Evolutionary conservation across 2,329 filamentous ascomycete genomes (phyloP).

Genomic region (Clarireedia hainanense): DNA sequence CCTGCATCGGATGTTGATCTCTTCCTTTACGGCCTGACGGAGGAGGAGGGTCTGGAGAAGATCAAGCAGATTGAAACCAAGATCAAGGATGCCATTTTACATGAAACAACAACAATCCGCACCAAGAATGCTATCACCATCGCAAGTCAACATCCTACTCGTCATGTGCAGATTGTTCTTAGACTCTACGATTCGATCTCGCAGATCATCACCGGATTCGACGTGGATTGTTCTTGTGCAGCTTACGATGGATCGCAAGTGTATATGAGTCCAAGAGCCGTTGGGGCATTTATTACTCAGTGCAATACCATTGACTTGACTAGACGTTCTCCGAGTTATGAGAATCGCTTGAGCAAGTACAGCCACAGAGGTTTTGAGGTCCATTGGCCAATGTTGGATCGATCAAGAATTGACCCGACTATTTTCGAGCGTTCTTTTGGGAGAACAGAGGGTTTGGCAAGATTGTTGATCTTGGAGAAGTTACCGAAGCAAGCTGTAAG

Average conservation of each 20-base stretch:
- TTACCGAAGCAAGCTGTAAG: slow-evolving; percentile 51
- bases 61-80: slow-evolving; percentile 72
- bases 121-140: slow-evolving; percentile 87
- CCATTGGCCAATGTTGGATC: slow-evolving; percentile 68
- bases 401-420: slow-evolving; percentile 71
- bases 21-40: slow-evolving; percentile 72
- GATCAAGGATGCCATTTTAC: slow-evolving; percentile 69
- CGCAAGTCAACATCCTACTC: slow-evolving; percentile 72
- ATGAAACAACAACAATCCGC: slow-evolving; percentile 76
- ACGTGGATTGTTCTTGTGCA: slow-evolving; percentile 76
- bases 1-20: slow-evolving; percentile 83
- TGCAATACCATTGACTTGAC: slow-evolving; percentile 73
- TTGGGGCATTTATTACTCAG: slow-evolving; percentile 75
- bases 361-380: slow-evolving; percentile 79
- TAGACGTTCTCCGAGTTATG: slow-evolving; percentile 76
- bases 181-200: slow-evolving; percentile 77
- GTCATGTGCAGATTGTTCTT: slow-evolving; percentile 77
- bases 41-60: slow-evolving; percentile 72
- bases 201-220: slow-evolving; percentile 81
- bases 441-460: slow-evolving; percentile 67
- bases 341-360: slow-evolving; percentile 81
- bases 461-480: slow-evolving; percentile 71
- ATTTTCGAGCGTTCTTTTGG: slow-evolving; percentile 78
- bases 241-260: slow-evolving; percentile 78
- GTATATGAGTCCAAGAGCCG: slow-evolving; percentile 67